Evolutionary conservation across 106 monocot species (phyloP).

Genomic region (Amphibolis antarctica): DNA sequence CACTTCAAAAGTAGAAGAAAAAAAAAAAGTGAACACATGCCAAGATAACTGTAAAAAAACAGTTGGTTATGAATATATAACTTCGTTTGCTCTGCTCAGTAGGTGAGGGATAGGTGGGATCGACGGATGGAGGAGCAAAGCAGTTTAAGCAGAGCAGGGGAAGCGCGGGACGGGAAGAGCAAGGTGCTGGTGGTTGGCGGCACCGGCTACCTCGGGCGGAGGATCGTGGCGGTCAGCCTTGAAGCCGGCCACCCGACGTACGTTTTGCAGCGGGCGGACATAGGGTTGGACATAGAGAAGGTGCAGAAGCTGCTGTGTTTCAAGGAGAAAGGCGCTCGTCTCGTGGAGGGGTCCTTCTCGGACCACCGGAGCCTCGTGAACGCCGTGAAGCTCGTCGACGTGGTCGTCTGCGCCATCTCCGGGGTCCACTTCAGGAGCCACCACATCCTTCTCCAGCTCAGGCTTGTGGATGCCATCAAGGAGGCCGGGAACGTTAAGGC

Average conservation of each 20-base stretch:
- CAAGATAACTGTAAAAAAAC: too few relatives aligned
- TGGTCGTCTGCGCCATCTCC: slow-evolving; percentile 45
- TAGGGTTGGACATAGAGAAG: slow-evolving; percentile 50
- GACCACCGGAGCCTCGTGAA: slow-evolving; percentile 48
- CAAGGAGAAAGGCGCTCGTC: slow-evolving; percentile 38
- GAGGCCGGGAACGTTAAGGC: slow-evolving; percentile 61
- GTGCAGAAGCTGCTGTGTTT: slow-evolving; percentile 39
- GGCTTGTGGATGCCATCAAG: slow-evolving; percentile 54
- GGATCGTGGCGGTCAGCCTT: slow-evolving; percentile 43
- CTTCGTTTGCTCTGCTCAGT: too few relatives aligned
- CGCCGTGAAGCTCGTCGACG: slow-evolving; percentile 37
- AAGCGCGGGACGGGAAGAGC: too few relatives aligned
- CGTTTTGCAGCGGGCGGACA: slow-evolving; percentile 32
- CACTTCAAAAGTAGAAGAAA: too few relatives aligned
- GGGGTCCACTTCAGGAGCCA: slow-evolving; percentile 48
- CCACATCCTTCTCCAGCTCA: slow-evolving; percentile 54
- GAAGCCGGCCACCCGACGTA: slow-evolving; percentile 35
- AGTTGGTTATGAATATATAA: too few relatives aligned
- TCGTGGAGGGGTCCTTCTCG: slow-evolving; percentile 35
- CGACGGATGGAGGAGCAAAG: background rate
- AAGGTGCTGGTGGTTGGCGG: slow-evolving; percentile 52
- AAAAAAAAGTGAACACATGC: too few relatives aligned
- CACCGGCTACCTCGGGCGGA: slow-evolving; percentile 44
- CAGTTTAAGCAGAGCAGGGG: background rate
- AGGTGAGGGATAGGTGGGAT: too few relatives aligned